A percentile compares a stretch with the other conserved stretches of the same genome.
Conservation (phyloP, 1,139 yeast species). For the Debaryomyces singareniensis region DNA sequence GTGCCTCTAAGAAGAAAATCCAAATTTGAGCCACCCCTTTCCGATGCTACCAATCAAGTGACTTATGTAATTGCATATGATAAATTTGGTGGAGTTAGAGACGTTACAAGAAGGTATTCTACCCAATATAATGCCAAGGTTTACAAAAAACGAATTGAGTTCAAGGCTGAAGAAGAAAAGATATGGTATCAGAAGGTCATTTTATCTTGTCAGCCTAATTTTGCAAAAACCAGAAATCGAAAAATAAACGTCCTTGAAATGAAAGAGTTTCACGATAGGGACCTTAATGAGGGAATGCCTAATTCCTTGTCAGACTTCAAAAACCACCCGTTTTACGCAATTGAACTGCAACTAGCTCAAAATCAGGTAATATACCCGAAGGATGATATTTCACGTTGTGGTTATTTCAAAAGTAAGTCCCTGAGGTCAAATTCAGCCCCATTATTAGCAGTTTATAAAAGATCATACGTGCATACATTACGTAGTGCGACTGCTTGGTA, state of each 20-base stretch:
- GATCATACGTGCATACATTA: constrained; percentile 58
- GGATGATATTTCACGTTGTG: constrained; percentile 54
- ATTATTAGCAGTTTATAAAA: constrained; percentile 55
- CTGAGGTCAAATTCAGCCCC: constrained; percentile 20
- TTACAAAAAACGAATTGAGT: constrained; percentile 59
- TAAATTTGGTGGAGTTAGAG: constrained; percentile 56
- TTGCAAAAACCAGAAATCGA: constrained; percentile 22
- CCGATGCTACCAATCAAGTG: constrained; percentile 53
- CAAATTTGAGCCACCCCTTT: constrained; percentile 69
- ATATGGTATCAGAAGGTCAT: constrained; percentile 57
- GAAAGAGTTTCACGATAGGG: constrained; percentile 61
- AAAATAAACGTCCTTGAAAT: constrained; percentile 64
- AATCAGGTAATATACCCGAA: constrained; percentile 70
- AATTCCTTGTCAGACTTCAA: constrained; percentile 74
- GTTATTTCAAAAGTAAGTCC: constrained; percentile 43
- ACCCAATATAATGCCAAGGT: constrained; percentile 67
- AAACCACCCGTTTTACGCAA: constrained; percentile 80
- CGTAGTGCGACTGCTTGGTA: constrained; percentile 85
- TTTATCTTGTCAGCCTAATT: constrained; percentile 18
- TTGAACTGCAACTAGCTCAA: constrained; percentile 66
- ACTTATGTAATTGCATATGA: constrained; percentile 78
- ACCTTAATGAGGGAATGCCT: constrained; percentile 82
- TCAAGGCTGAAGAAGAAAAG: constrained; percentile 50
- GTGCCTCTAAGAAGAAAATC: constrained; percentile 55
- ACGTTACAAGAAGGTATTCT: constrained; percentile 81